A percentile compares a stretch with the other conserved stretches of the same genome.
These are phyloP conservation scores for Triticum monococcum DNA, from an alignment of 176 grass and related monocot species.

Conservation along the genomic window DNA sequence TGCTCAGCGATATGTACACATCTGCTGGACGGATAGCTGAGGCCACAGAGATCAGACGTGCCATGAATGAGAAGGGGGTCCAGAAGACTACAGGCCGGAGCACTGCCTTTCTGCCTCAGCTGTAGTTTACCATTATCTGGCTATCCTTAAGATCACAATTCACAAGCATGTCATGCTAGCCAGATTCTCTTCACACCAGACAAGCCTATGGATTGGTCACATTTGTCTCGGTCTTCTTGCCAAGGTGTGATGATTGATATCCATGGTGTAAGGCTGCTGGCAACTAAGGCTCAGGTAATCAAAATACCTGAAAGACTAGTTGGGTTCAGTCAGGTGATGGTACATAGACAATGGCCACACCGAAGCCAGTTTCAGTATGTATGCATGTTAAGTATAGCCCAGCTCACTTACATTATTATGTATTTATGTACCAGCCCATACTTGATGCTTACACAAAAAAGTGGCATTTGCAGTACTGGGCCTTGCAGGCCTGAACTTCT, in stretches of 20 bases:
- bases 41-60: constrained; percentile 36
- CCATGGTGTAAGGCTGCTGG: background rate
- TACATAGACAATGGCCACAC: background rate
- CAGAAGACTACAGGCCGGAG: constrained; percentile 48
- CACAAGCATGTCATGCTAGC: background rate
- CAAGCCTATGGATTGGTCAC: background rate
- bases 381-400: background rate
- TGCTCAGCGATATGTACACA: constrained; percentile 51
- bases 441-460: background rate
- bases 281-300: background rate
- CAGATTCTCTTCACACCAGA: background rate
- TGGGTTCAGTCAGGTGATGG: background rate
- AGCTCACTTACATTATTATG: background rate
- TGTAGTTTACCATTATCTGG: background rate
- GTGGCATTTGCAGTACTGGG: background rate
- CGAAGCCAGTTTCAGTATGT: background rate
- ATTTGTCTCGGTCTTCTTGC: background rate
- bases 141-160: constrained; percentile 5
- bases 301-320: background rate
- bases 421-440: background rate
- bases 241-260: constrained; percentile 1
- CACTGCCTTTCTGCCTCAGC: constrained; percentile 8
- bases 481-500: background rate
- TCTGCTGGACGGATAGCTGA: constrained; percentile 35
- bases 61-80: constrained; percentile 36